A percentile compares a stretch with the other conserved stretches of the same genome.
These are phyloP conservation scores for Xanthoceras sorbifolium DNA, from an alignment of 345 rosid genomes.

Conservation along the genomic window DNA sequence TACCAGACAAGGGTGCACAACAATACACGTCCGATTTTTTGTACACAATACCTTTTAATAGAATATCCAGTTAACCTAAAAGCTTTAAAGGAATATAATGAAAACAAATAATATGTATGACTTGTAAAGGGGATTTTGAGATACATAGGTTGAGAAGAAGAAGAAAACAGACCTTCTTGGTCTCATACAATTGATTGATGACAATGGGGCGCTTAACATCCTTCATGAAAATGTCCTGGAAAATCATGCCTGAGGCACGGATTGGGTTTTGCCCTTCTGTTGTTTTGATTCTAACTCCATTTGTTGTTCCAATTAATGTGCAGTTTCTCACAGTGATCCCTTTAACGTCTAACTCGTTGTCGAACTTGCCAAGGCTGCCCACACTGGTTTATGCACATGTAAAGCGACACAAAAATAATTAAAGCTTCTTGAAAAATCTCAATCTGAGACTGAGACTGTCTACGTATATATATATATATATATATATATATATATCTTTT, in stretches of 20 bases:
- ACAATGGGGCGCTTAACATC: conserved; percentile 65
- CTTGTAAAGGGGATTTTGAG: too few relatives aligned
- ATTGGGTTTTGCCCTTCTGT: conserved; percentile 48
- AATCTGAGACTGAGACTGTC: too few relatives aligned
- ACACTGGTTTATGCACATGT: conserved; percentile 35
- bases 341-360: conserved; percentile 54
- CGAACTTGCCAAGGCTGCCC: conserved; percentile 75
- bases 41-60: too few relatives aligned
- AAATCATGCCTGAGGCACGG: conserved; percentile 45
- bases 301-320: conserved; percentile 50
- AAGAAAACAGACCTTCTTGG: conserved; percentile 21
- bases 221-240: conserved; percentile 47
- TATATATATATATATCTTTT: too few relatives aligned
- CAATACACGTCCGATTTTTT: too few relatives aligned
- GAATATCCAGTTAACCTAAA: too few relatives aligned
- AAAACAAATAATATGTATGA: background rate
- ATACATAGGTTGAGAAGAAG: background rate
- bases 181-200: conserved; percentile 63
- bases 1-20: too few relatives aligned
- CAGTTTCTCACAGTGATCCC: conserved; percentile 48
- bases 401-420: background rate
- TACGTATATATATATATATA: too few relatives aligned
- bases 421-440: background rate
- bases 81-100: background rate
- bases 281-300: conserved; percentile 82